Evolutionary conservation across 1,284 basidiomycete species (phyloP), one percentile per base, ranked within the genome.

Genomic region (Puccinia hordei): DNA sequence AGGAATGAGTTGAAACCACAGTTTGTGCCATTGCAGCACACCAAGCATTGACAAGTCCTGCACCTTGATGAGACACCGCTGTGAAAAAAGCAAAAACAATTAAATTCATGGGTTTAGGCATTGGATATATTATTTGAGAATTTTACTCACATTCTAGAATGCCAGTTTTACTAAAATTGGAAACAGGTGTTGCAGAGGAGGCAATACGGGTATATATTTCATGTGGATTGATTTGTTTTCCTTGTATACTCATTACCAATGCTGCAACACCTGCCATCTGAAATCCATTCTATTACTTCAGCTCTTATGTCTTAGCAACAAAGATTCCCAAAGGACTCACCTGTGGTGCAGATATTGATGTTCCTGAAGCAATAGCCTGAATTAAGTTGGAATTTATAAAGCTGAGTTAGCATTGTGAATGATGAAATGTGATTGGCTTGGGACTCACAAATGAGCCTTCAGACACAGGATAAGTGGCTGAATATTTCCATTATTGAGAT

Each of bases 61-160:
- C 44, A 41, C 79, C 79, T 63, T 81, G 79, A 69, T 81, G 79
- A 61, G 61, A 74, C 49, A 81, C 79, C 51, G 79, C 79, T 81
- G 27, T 35, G 33, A 27, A 27, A 38, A 24, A 74, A 41, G 41
- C 30, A n/a, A 44, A 22, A 73, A 8, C 6, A 3, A 17, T 15
- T 49, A 49, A 49, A 19, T 19, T n/a, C 17, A 44, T 35, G 17
- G 38, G 13, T 30, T 24, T 41, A 15, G 1, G 41, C 27, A n/a
- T 44, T 35, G 51, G 46, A 2, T 30, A 27, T 30, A 1, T 17
- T 51, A 27, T 5, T n/a, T 44, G 38, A 59, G 55, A 71, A 73
- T 15, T 51, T 44, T 35, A 24, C 72, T 57, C 44, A 81, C 79
- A 81, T 69, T 81, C 79, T 22, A 81, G 13, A n/a, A 74, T 81